Percentiles rank a stretch among this genome's conserved stretches.
phyloP scores from a whole-genome alignment of 257 asterid genomes.

The Phtheirospermum japonicum region DNA sequence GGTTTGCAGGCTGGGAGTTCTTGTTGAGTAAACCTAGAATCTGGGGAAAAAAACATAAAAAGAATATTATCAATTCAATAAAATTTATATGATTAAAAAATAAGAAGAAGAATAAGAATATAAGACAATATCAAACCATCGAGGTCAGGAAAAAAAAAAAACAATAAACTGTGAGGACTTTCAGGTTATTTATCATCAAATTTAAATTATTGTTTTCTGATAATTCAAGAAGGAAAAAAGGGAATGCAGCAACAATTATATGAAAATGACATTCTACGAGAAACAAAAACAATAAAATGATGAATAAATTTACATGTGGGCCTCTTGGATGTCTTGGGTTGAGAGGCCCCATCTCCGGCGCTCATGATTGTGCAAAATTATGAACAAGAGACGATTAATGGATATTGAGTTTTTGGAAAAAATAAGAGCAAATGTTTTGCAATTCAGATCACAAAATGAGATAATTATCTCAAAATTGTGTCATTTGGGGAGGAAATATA shows the following conservation, averaged over 20 bases:
- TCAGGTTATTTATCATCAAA: not conserved
- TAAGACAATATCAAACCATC: not conserved
- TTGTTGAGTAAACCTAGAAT: constrained; percentile 93
- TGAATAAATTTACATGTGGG: constrained; percentile 36
- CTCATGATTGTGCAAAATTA: constrained; percentile 31
- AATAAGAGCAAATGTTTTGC: not conserved
- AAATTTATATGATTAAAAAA: not conserved
- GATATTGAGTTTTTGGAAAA: not conserved
- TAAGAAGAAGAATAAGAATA: not conserved
- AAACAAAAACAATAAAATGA: not conserved
- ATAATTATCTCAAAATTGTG: constrained; percentile 7
- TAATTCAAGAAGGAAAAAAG: too few relatives aligned
- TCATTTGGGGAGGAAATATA: constrained; percentile 19
- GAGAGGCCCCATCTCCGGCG: constrained; percentile 41
- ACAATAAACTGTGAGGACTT: too few relatives aligned
- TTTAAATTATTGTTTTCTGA: too few relatives aligned
- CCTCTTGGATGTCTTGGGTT: constrained; percentile 36
- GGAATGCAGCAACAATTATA: too few relatives aligned
- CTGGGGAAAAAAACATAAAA: constrained; percentile 30
- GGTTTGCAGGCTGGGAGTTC: constrained; percentile 99
- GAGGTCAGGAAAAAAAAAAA: too few relatives aligned
- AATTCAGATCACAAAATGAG: constrained; percentile 19
- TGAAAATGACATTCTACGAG: not conserved
- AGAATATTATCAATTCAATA: not conserved
- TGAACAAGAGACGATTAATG: not conserved